Base-by-base conservation (phyloP, 2,329 filamentous ascomycete genomes). In the Sarocladium oryzae region DNA sequence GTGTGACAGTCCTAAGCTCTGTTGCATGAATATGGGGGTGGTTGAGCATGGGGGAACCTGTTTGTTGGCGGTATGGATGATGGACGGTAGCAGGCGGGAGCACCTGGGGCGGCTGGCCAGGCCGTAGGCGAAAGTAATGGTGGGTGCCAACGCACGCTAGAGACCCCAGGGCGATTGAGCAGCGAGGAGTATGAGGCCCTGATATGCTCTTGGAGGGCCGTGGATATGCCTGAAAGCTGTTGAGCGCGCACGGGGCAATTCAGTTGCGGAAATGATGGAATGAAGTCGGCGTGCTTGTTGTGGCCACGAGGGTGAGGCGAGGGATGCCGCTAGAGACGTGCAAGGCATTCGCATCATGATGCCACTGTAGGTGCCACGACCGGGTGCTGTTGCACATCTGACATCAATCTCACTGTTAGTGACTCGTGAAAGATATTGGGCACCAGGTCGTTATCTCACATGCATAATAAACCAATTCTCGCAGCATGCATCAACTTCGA, bases 21-120 rank as follows among this genome's bases (percentile, higher is more conserved):
- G 24, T 49, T 49, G 46, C 46, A 49, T 49, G 46, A 49, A 37
- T 36, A 37, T 37, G 33, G 30, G 45, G 46, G 46, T 3, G 10
- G 33, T 21, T 3, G 43, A 32, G 43, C 43, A 48, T 48, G 43
- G 43, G 43, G 43, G 43, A 48, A 48, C 43, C 43, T 48, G 43
- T 48, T 48, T 48, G 43, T 32, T 48, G 43, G 43, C 28, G 26
- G 33, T 32, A 15, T 9, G 7, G n/a, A 8, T n/a, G n/a, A n/a
- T 33, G 20, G n/a, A 20, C 10, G 24, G 23, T 21, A 26, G 26
- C 20, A 4, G 24, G 15, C 24, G 3, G 21, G 21, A 33, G 13
- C 7, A 33, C 7, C 18, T 20, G 20, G 24, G 26, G 28, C 18
- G 10, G 43, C 9, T 16, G 10, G 11, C 9, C 43, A 20, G 3